Percentiles rank a stretch among this genome's conserved stretches.
Conservation (phyloP, 129 eudicot genomes). For the Pittosporum tobira region DNA sequence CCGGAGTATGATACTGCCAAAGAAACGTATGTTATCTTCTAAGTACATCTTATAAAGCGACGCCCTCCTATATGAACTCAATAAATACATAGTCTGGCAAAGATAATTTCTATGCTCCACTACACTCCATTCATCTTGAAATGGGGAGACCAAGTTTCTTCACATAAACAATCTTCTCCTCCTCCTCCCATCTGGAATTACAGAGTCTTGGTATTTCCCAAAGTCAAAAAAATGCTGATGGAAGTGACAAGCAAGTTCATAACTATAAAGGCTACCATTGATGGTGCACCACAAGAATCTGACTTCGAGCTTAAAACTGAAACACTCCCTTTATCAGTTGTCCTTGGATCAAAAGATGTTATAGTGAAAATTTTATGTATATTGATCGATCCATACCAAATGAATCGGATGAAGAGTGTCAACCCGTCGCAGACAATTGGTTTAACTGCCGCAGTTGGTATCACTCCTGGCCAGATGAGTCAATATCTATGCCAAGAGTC, state of each 20-base stretch:
- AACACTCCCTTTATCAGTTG: constrained; percentile 17
- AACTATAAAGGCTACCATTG: constrained; percentile 32
- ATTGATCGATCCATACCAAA: constrained; percentile 68
- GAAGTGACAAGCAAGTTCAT: constrained; percentile 38
- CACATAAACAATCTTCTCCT: no score
- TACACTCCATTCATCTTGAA: no score
- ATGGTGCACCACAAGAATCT: constrained; percentile 46
- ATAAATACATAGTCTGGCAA: no score
- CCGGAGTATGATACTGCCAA: no score
- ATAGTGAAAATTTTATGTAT: constrained; percentile 55
- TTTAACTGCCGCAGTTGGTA: constrained; percentile 16
- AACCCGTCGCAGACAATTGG: constrained; percentile 50
- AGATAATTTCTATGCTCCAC: no score
- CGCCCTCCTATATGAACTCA: no score
- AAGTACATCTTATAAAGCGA: no score
- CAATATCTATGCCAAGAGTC: no score
- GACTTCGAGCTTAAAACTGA: constrained; percentile 52
- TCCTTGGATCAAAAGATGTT: constrained; percentile 33
- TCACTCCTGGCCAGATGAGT: constrained; percentile 50
- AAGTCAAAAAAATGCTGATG: constrained; percentile 13
- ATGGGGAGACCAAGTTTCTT: no score
- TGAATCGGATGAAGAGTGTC: constrained; percentile 67
- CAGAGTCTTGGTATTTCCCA: no score
- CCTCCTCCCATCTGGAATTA: no score
- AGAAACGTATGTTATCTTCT: no score